Percentiles rank a stretch among this genome's conserved stretches.
Conservation (phyloP, 306 rosid species). For the Pueraria montana region DNA sequence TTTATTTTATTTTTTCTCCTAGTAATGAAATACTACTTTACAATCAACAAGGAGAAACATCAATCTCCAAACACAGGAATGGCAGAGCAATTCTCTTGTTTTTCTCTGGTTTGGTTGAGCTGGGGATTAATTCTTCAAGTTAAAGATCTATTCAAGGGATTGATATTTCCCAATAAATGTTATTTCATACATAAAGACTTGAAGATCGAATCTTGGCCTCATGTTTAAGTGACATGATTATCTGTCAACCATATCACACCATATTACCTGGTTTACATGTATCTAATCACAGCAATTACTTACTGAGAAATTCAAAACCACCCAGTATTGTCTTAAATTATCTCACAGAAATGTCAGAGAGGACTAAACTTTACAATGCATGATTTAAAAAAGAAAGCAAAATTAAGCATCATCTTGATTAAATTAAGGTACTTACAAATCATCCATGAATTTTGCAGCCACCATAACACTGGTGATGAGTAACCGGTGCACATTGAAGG, state of each 20-base stretch:
- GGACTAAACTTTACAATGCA: conserved; percentile 1
- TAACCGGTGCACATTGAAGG: conserved; percentile 87
- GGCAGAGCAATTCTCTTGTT: not conserved
- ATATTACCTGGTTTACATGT: not conserved
- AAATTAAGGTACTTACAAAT: conserved; percentile 66
- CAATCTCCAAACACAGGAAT: conserved; percentile 19
- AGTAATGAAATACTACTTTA: not conserved
- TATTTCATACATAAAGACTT: not conserved
- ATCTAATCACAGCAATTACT: conserved; percentile 12
- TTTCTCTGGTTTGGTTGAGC: not conserved
- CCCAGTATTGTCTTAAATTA: conserved; percentile 11
- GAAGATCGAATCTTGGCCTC: not conserved
- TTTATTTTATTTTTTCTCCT: not conserved
- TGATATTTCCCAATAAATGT: not conserved
- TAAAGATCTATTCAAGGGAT: not conserved
- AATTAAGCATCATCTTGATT: not conserved
- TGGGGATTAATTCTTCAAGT: too few relatives aligned
- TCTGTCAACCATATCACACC: not conserved
- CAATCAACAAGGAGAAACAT: not conserved
- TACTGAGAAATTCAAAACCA: conserved; percentile 9
- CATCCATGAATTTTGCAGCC: conserved; percentile 99
- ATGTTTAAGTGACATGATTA: not conserved
- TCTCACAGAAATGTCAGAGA: not conserved
- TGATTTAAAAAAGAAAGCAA: not conserved
- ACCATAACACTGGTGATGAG: conserved; percentile 94